A percentile compares a stretch with the other conserved stretches of the same genome.
phyloP scores from a whole-genome alignment of 352 stramenopile genomes.

The Phytophthora citrophthora region DNA sequence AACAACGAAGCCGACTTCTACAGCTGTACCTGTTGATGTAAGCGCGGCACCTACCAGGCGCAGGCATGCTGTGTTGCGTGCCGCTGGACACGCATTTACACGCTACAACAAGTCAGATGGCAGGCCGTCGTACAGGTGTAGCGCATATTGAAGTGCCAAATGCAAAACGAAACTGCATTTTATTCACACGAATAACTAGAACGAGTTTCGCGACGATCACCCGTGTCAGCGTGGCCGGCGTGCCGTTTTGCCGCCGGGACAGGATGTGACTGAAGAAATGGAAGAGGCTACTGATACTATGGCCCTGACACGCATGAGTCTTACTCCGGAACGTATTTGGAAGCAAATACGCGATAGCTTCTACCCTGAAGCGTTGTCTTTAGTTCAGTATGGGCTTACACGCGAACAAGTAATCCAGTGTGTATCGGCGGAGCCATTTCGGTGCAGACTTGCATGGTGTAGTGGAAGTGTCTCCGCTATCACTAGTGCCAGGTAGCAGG shows the following conservation, averaged over 20 bases:
- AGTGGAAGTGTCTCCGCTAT: neutral
- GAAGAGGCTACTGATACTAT: neutral
- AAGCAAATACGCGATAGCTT: neutral
- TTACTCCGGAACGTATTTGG: neutral
- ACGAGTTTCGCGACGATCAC: neutral
- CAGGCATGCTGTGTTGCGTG: neutral
- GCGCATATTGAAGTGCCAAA: neutral
- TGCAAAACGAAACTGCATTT: neutral
- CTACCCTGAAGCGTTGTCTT: neutral
- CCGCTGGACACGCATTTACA: neutral
- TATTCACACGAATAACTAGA: neutral
- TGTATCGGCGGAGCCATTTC: neutral
- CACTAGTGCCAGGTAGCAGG: neutral
- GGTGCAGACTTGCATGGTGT: neutral
- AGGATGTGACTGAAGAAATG: neutral
- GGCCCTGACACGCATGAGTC: neutral
- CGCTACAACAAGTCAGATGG: neutral
- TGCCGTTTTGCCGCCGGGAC: neutral
- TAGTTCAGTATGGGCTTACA: neutral
- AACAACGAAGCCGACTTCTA: no score
- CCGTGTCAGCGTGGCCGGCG: neutral
- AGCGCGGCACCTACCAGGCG: no score
- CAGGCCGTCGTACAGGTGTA: neutral
- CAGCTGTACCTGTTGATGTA: no score
- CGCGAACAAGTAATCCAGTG: slow-evolving; percentile 1